Evolutionary conservation across 2,329 filamentous ascomycete genomes (phyloP).

Genomic region (Aureobasidium subglaciale): DNA sequence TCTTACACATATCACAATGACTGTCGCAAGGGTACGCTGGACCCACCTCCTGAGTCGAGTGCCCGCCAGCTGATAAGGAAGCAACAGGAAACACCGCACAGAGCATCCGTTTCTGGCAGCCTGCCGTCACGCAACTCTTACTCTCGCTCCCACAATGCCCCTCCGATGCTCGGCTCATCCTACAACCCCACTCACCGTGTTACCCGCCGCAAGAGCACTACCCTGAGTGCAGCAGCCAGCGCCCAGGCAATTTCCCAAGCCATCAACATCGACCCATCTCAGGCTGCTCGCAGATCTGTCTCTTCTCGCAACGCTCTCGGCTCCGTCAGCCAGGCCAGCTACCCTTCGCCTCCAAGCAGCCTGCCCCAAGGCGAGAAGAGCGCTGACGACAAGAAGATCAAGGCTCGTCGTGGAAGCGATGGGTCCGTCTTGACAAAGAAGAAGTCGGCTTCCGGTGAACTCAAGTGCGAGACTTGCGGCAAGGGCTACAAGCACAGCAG

Average conservation of each 20-base stretch:
- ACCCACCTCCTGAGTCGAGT: neutral
- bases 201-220: slow-evolving; percentile 88
- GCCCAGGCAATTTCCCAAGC: slow-evolving; percentile 69
- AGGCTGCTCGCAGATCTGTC: slow-evolving; percentile 38
- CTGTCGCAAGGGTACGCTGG: slow-evolving; percentile 10
- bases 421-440: slow-evolving; percentile 73
- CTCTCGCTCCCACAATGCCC: slow-evolving; percentile 72
- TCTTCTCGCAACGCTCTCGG: slow-evolving; percentile 54
- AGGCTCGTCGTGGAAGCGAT: slow-evolving; percentile 67
- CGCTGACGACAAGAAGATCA: slow-evolving; percentile 27
- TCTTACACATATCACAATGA: slow-evolving; percentile 5
- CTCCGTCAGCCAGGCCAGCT: slow-evolving; percentile 47
- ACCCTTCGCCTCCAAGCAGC: slow-evolving; percentile 61
- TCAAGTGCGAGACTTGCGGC: slow-evolving; percentile 95
- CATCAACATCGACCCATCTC: slow-evolving; percentile 21
- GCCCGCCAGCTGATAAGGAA: neutral
- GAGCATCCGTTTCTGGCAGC: slow-evolving; percentile 51
- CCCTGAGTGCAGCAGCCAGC: slow-evolving; percentile 64
- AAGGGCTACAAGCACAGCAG: slow-evolving; percentile 99
- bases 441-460: slow-evolving; percentile 73
- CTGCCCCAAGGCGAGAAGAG: slow-evolving; percentile 50
- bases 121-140: slow-evolving; percentile 57
- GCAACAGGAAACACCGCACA: slow-evolving; percentile 35
- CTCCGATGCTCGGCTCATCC: slow-evolving; percentile 69
- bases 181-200: slow-evolving; percentile 79